Evolutionary conservation across 805 yeast genomes (phyloP).

Genomic region (Yarrowia sp.): DNA sequence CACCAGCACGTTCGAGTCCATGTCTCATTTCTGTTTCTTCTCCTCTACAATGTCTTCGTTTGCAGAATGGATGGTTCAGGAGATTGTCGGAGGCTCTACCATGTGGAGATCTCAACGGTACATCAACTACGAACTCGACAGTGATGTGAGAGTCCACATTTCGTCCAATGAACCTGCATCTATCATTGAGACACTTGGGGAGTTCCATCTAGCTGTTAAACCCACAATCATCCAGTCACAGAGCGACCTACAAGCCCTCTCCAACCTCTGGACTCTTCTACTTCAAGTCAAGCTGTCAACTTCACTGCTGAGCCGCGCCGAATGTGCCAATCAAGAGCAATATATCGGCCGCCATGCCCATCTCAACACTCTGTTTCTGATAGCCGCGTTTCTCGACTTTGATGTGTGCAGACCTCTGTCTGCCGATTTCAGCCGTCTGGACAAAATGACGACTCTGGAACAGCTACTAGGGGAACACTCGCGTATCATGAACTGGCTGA

Average conservation of each 20-base stretch:
- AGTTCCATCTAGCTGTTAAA: background rate
- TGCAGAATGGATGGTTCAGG: conserved; percentile 27
- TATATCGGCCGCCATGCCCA: background rate
- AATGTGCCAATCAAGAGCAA: background rate
- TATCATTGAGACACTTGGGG: background rate
- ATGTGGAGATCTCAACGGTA: conserved; percentile 27
- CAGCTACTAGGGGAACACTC: conserved; percentile 4
- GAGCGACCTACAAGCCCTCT: background rate
- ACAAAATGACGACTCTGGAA: background rate
- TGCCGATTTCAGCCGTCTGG: background rate
- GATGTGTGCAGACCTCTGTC: conserved; percentile 2
- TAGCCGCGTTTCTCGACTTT: conserved; percentile 5
- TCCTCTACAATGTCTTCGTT: background rate
- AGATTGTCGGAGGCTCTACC: background rate
- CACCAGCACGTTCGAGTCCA: background rate
- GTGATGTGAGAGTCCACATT: conserved; percentile 3
- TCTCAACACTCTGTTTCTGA: conserved; percentile 1
- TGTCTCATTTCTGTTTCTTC: background rate
- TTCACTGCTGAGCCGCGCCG: background rate
- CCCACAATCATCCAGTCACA: conserved; percentile 14
- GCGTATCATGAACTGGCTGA: conserved; percentile 6
- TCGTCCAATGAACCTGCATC: background rate
- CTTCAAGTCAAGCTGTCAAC: conserved; percentile 3
- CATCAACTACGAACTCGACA: conserved; percentile 25
- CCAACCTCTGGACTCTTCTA: background rate